Base-by-base conservation (phyloP, 2,329 filamentous ascomycete genomes). In the Aspergillus sojae region DNA sequence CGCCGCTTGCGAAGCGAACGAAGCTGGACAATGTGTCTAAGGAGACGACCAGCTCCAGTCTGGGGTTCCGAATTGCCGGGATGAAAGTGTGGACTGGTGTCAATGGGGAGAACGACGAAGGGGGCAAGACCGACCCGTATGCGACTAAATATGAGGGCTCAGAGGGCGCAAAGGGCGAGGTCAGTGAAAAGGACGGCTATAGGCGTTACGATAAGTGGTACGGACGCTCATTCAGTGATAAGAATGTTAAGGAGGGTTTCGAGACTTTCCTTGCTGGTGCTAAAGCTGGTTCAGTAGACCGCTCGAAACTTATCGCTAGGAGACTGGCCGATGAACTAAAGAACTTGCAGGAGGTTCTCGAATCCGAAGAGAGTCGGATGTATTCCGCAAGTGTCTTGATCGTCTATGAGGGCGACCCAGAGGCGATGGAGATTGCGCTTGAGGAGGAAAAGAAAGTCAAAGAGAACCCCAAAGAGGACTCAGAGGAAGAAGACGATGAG, bases 141-240 rank as follows among this genome's bases (percentile, higher is more conserved):
- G 73, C 70, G 45, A 75, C 71, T 6, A 73, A 75, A 7, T 79
- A 84, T 16, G 81, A 87, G 65, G 74, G 80, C 5, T 74, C 77
- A 0, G 82, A 86, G 26, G 81, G 86, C 56, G 72, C 67, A 21
- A 77, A 77, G 58, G 72, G 75, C 12, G 71, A 79, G 60, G 72
- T 79, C 14, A 77, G 84, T 60, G 81, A 83, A 58, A 79, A 81
- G 32, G 81, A 82, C 36, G 81, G 82, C 12, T 89, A 86, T 71
- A 83, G 83, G 71, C 82, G 84, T 16, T 90, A 88, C 72, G 87
- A 89, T 73, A 91, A 89, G 72, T 83, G 86, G 78, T 91, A 90
- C 67, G 88, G 88, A 4, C 83, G 88, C 32, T 82, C 83, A 1
- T 87, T 90, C 73, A 82, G 73, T 12, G 80, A 80, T 0, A 77